Evolutionary conservation across 345 rosid species (phyloP).

Genomic region (Hibiscus trionum): DNA sequence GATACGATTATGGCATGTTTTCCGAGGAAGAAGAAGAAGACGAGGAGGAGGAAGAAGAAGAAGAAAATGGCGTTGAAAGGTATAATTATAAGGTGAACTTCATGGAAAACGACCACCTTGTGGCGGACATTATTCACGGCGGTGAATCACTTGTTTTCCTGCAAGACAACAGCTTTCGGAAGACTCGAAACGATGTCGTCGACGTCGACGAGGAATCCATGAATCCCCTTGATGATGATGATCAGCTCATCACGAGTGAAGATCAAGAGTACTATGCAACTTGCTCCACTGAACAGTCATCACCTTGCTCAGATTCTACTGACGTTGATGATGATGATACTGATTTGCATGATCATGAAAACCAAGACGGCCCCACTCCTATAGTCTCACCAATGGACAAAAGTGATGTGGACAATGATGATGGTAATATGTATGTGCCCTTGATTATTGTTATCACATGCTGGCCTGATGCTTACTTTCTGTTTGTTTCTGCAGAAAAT

Average conservation of each 20-base stretch:
- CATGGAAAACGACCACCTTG: constrained; percentile 34
- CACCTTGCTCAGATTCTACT: constrained; percentile 42
- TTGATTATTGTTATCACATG: not conserved
- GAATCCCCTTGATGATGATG: constrained; percentile 6
- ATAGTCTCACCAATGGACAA: constrained; percentile 17
- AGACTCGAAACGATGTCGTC: not conserved
- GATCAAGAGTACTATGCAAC: constrained; percentile 30
- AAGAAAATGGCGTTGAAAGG: constrained; percentile 31
- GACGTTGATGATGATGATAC: constrained; percentile 13
- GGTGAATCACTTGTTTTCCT: constrained; percentile 52
- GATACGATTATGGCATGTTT: constrained; percentile 37
- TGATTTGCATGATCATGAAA: constrained; percentile 19
- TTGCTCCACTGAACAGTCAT: constrained; percentile 28
- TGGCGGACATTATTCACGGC: constrained; percentile 55
- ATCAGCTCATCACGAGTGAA: constrained; percentile 11
- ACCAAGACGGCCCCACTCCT: constrained; percentile 31
- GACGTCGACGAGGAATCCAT: constrained; percentile 6
- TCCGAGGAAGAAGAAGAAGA: constrained; percentile 38
- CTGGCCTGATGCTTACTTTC: constrained; percentile 13
- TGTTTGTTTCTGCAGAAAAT: constrained; percentile 11
- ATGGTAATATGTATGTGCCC: constrained; percentile 23
- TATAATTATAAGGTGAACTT: constrained; percentile 14
- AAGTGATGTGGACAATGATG: constrained; percentile 34
- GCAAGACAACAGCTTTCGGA: constrained; percentile 11
- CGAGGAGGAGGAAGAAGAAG: constrained; percentile 59